phyloP scores from a whole-genome alignment of 495 filamentous ascomycete species.

The Aspergillus asperescens region DNA sequence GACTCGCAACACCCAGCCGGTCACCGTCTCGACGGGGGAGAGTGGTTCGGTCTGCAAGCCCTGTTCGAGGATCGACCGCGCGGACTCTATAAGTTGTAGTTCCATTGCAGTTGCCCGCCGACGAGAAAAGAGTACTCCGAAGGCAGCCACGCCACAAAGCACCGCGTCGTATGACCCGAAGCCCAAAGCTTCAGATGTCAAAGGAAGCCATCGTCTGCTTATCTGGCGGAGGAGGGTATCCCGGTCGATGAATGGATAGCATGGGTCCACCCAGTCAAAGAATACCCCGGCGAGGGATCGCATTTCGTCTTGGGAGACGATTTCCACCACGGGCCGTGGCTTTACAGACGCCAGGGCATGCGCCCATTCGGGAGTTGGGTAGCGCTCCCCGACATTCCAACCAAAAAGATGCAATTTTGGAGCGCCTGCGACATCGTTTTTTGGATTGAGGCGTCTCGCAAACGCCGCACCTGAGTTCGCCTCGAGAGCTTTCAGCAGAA shows the following conservation, averaged over 20 bases:
- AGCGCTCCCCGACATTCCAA: conserved; percentile 49
- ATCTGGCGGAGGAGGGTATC: conserved; percentile 28
- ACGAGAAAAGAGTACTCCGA: conserved; percentile 44
- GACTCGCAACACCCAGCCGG: conserved; percentile 49
- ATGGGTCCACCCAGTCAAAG: conserved; percentile 47
- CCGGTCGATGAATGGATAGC: conserved; percentile 48
- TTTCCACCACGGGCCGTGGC: conserved; percentile 27
- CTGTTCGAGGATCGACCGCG: conserved; percentile 42
- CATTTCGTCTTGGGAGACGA: conserved; percentile 42
- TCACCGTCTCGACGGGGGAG: conserved; percentile 37
- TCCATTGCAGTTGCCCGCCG: conserved; percentile 30
- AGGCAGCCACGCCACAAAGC: conserved; percentile 45
- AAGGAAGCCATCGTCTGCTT: conserved; percentile 32
- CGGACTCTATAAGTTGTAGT: conserved; percentile 35
- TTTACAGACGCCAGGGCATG: conserved; percentile 5
- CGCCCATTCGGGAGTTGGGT: conserved; percentile 20
- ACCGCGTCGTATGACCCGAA: conserved; percentile 39
- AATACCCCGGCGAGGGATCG: conserved; percentile 35
- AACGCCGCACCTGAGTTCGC: conserved; percentile 54
- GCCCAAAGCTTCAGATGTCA: conserved; percentile 11
- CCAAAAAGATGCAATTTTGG: conserved; percentile 52
- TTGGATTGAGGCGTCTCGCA: conserved; percentile 47
- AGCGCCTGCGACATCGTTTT: conserved; percentile 45
- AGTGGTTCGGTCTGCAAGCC: conserved; percentile 26
- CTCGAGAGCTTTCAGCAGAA: conserved; percentile 36